Evolutionary conservation across 495 filamentous ascomycete species (phyloP), one percentile per base, ranked within the genome.

Genomic region (Penicillium goetzii): DNA sequence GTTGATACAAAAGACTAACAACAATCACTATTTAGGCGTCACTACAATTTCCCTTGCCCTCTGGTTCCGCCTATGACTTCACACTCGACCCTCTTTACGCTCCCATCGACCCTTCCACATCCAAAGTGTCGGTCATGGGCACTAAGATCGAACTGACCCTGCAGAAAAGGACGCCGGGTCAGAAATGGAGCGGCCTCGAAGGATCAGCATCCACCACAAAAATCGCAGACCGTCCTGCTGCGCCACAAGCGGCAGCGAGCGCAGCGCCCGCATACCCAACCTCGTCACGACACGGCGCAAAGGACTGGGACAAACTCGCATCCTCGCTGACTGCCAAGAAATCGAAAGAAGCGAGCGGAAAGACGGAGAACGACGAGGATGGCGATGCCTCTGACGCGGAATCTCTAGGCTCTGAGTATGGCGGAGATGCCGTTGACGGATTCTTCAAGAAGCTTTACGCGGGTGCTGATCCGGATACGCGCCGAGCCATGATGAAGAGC

Each of bases 401-500:
- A 26, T 78, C 78, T 4, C 76, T 78, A 11, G 83, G 85, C 32
- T 83, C 84, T 4, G 86, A 89, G 8, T 85, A 89, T 19, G 85
- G 88, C 21, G 86, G 82, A 5, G 88, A 91, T 55, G 85, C 90
- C n/a, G 89, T 91, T 4, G 90, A 95, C 63, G 74, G 71, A 3
- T 99, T 98, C 78, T 99, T 99, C 83, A 94, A 96, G 82, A 89
- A 89, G 72, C 82, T 99, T 0, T 98, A 95, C 76, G 88, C 89
- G 63, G 81, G 81, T 57, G 89, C 92, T 0, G 87, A 91, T 57
- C 84, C 87, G 0, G 93, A 99, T 63, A 92, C 91, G 38, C 86
- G 85, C 68, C 84, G 92, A 4, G 95, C 95, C 3, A 99, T 99
- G 95, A 92, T 97, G 86, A 99, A 99, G 85, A 97, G 92, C 74